A percentile compares a stretch with the other conserved stretches of the same genome.
Conservation (phyloP, 2,329 filamentous ascomycete genomes). For the Colletotrichum tanaceti region DNA sequence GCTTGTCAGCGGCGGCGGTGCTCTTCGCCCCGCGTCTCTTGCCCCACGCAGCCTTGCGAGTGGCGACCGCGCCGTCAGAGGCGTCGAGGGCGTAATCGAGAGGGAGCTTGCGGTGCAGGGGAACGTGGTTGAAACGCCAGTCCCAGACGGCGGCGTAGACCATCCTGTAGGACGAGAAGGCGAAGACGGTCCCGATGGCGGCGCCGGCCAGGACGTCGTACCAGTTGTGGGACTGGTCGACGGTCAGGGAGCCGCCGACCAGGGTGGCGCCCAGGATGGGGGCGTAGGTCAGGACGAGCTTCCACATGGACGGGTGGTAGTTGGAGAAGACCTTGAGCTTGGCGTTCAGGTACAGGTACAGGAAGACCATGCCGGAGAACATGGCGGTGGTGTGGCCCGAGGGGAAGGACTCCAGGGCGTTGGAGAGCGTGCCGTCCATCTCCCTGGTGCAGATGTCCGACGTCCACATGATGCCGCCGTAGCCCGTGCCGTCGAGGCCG, state of each 20-base stretch:
- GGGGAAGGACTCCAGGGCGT: slow-evolving; percentile 77
- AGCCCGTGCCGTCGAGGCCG: slow-evolving; percentile 64
- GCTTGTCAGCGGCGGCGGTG: not conserved
- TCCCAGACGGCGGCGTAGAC: slow-evolving; percentile 76
- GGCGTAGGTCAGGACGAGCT: slow-evolving; percentile 72
- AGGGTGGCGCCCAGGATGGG: slow-evolving; percentile 75
- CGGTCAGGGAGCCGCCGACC: slow-evolving; percentile 76
- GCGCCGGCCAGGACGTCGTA: slow-evolving; percentile 77
- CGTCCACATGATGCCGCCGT: slow-evolving; percentile 73
- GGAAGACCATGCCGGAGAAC: slow-evolving; percentile 77
- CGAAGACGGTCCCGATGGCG: slow-evolving; percentile 73
- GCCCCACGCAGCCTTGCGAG: slow-evolving; percentile 71
- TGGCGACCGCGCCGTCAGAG: slow-evolving; percentile 67
- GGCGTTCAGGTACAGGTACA: slow-evolving; percentile 80
- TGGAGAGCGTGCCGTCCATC: slow-evolving; percentile 71
- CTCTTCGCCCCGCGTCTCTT: not conserved
- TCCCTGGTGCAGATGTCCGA: slow-evolving; percentile 77
- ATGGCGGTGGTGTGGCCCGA: slow-evolving; percentile 80
- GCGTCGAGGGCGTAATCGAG: slow-evolving; percentile 61
- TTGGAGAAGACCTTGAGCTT: slow-evolving; percentile 81
- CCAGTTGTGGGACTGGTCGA: slow-evolving; percentile 81
- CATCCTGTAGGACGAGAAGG: slow-evolving; percentile 74
- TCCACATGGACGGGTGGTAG: slow-evolving; percentile 82
- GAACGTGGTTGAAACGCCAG: slow-evolving; percentile 73
- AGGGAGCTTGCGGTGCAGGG: slow-evolving; percentile 69